Percentiles rank a stretch among this genome's conserved stretches.
Conservation (phyloP, 106 monocot species). For the Amphibolis antarctica region DNA sequence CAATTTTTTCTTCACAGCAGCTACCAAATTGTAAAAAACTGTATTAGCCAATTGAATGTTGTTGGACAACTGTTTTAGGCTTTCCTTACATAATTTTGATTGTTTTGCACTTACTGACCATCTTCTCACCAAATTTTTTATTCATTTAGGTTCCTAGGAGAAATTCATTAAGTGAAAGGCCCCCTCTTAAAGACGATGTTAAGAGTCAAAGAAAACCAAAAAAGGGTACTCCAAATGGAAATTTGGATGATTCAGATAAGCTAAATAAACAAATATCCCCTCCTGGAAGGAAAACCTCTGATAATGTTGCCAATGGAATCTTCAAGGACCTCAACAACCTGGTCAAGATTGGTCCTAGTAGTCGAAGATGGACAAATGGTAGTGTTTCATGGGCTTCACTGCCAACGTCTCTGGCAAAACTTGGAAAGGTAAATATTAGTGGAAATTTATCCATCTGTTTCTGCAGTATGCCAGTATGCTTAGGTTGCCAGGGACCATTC, state of each 20-base stretch:
- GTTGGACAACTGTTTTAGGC: no score
- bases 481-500: no score
- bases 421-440: slow-evolving; percentile 54
- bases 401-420: slow-evolving; percentile 42
- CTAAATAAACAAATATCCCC: slow-evolving; percentile 16
- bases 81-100: background rate
- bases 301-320: slow-evolving; percentile 18
- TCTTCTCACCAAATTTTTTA: background rate
- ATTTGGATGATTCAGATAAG: slow-evolving; percentile 26
- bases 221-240: slow-evolving; percentile 1
- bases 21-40: no score
- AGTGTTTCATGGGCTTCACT: slow-evolving; percentile 58
- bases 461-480: no score
- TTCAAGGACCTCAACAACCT: slow-evolving; percentile 30
- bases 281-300: slow-evolving; percentile 31
- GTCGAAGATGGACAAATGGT: slow-evolving; percentile 47
- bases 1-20: no score
- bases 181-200: slow-evolving; percentile 26
- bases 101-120: background rate
- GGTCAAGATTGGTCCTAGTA: slow-evolving; percentile 31
- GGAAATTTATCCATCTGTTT: no score
- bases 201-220: background rate
- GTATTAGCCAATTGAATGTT: no score
- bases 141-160: slow-evolving; percentile 36
- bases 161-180: slow-evolving; percentile 30